Evolutionary conservation across 2,329 filamentous ascomycete species (phyloP), one percentile per base, ranked within the genome.

Genomic region (Sporothrix humicola): DNA sequence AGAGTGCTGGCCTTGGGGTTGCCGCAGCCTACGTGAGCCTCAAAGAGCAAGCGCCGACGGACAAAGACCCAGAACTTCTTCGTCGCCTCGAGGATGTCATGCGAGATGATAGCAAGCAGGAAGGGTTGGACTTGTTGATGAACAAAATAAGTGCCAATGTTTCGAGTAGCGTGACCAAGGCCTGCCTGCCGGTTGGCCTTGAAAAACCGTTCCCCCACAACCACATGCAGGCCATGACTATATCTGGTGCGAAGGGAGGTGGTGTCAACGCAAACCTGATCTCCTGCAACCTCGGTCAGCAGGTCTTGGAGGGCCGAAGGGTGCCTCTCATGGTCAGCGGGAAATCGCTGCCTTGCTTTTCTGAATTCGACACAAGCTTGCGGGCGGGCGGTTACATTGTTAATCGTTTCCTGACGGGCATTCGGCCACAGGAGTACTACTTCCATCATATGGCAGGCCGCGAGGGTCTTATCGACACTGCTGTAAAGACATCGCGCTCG

Each of bases 361-460:
- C 90, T 79, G 93, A 95, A 0, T 98, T 92, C 79, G 96, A 99
- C 78, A 95, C 95, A 0, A 90, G 94, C 77, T 88, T 97, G 7
- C 88, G 94, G 77, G 96, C 96, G 70, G 95, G 95, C 79, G 96
- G 96, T 20, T 99, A 97, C 82, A 93, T 99, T 76, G 92, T 93
- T 69, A 94, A 97, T 79, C 94, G 96, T 81, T 99, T 99, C 88
- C 92, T 99, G 86, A 99, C 97, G 31, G 96, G 96, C 74, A 96
- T 99, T 75, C 91, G 95, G 72, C 96, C 96, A 4, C 96, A 99
- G 79, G 97, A 99, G 81, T 99, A 98, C 82, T 99, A 95, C 82
- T 99, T 99, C 86, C 96, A 99, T 88, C 94, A 97, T 82, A 99
- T 99, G 97, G 96, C 95, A 79, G 97, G 97, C 78, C 90, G 96